Base-by-base conservation (phyloP, 2,329 filamentous ascomycete species). In the Colletotrichum salicis region DNA sequence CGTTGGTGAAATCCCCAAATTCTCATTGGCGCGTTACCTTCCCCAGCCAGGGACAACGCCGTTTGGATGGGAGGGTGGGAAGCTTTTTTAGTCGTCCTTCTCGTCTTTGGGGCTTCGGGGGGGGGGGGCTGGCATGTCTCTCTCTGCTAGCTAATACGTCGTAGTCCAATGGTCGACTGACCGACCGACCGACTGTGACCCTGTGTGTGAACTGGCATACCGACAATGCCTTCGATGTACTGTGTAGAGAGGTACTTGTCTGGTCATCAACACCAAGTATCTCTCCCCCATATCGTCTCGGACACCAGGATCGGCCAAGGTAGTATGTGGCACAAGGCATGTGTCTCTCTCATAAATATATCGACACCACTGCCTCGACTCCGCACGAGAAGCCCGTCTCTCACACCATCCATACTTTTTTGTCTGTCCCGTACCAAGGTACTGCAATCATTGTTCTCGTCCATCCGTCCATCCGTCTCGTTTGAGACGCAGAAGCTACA, bases 321-420 rank as follows among this genome's bases (percentile, higher is more conserved):
- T 60, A 55, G 41, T 29, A 29, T 29, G 63, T 61, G 57, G 56
- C 68, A 31, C 57, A 41, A 56, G 51, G 68, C 57, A 48, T 55
- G 55, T 60, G 31, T 66, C 54, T 59, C 45, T 48, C 58, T 71
- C 58, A 71, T 71, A 71, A 71, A 71, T 71, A 71, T 68, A 65
- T 54, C 52, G 57, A 48, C 19, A 61, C 64, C 31, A 58, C 64
- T 37, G 41, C 64, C 58, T 57, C 63, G 41, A 61, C 63, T 70
- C 63, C 57, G 37, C 41, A 52, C 37, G 31, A 41, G 2, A 24
- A 35, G 56, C 31, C 45, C n/a, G 5, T 37, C 48, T 29, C 22
- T 59, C 22, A 51, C 59, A 24, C 41, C 52, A 55, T 55, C 27
- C 64, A 52, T 37, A 52, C 29, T 10, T 24, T 8, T 24, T 52